Evolutionary conservation across 2,329 filamentous ascomycete genomes (phyloP).

Genomic region (Diaporthe capsici): DNA sequence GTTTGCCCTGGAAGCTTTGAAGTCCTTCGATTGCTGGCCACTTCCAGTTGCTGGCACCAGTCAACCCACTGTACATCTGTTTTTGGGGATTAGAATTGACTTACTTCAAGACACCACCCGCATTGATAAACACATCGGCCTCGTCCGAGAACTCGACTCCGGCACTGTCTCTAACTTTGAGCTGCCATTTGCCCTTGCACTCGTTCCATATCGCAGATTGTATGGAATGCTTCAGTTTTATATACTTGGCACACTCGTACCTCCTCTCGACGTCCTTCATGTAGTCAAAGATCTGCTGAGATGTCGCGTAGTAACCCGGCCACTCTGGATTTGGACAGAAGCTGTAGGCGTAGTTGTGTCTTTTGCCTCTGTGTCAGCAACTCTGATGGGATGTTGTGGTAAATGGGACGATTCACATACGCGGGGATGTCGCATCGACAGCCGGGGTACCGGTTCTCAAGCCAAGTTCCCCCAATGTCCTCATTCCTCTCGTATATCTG

Average conservation of each 20-base stretch:
- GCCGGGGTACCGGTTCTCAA: slow-evolving; percentile 46
- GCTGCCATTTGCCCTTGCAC: slow-evolving; percentile 3
- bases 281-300: slow-evolving; percentile 46
- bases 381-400: background rate
- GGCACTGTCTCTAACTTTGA: slow-evolving; percentile 11
- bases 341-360: slow-evolving; percentile 33
- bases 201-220: slow-evolving; percentile 58
- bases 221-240: slow-evolving; percentile 60
- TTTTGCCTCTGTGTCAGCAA: background rate
- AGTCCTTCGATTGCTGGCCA: slow-evolving; percentile 52
- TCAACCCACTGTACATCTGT: background rate
- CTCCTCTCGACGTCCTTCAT: slow-evolving; percentile 51
- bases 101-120: slow-evolving; percentile 29
- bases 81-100: background rate
- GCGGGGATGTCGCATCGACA: slow-evolving; percentile 37
- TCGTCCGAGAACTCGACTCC: slow-evolving; percentile 17
- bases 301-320: slow-evolving; percentile 45
- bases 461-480: slow-evolving; percentile 49
- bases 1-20: slow-evolving; percentile 47
- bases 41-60: background rate
- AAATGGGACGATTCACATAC: background rate
- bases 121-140: slow-evolving; percentile 29
- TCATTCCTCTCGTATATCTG: slow-evolving; percentile 51
- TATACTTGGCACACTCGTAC: slow-evolving; percentile 55
- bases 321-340: slow-evolving; percentile 35